phyloP scores from a whole-genome alignment of 805 yeast genomes.

The Diddensiella santjacobensis region DNA sequence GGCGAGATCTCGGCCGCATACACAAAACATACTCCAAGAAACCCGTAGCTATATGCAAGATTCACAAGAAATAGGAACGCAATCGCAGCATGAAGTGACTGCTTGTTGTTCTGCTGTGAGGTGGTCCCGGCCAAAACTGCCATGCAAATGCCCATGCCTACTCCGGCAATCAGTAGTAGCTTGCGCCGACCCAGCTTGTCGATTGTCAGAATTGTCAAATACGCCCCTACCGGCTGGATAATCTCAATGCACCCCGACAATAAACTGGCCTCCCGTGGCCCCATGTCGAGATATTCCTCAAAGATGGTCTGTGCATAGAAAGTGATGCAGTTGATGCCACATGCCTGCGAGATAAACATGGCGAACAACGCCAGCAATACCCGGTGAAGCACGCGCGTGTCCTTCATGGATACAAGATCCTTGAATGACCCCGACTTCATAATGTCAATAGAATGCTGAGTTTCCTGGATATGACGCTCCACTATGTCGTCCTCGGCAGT shows the following conservation, averaged over 20 bases:
- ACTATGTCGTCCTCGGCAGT: conserved; percentile 2
- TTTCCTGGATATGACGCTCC: conserved; percentile 14
- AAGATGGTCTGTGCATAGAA: conserved; percentile 20
- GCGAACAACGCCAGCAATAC: conserved; percentile 34
- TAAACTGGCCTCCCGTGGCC: conserved; percentile 8
- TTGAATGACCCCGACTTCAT: conserved; percentile 17
- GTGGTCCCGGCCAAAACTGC: conserved; percentile 24
- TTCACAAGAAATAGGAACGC: conserved; percentile 16
- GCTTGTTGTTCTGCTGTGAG: conserved; percentile 13
- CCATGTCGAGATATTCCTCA: conserved; percentile 13
- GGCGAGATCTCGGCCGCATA: conserved; percentile 56
- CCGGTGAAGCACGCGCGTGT: conserved; percentile 46
- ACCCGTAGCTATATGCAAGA: conserved; percentile 19
- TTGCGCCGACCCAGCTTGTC: conserved; percentile 62
- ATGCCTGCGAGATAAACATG: conserved; percentile 15
- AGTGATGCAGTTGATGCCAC: conserved; percentile 19
- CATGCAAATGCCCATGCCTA: conserved; percentile 45
- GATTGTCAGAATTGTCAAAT: conserved; percentile 29
- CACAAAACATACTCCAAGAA: conserved; percentile 25
- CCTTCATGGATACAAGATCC: conserved; percentile 38
- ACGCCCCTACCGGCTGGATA: conserved; percentile 16
- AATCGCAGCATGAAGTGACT: conserved; percentile 19
- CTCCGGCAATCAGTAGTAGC: conserved; percentile 62
- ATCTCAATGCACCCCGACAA: conserved; percentile 17
- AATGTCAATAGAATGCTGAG: conserved; percentile 14